Evolutionary conservation across 345 rosid species (phyloP), one percentile per base, ranked within the genome.

Genomic region (Hibiscus syriacus): DNA sequence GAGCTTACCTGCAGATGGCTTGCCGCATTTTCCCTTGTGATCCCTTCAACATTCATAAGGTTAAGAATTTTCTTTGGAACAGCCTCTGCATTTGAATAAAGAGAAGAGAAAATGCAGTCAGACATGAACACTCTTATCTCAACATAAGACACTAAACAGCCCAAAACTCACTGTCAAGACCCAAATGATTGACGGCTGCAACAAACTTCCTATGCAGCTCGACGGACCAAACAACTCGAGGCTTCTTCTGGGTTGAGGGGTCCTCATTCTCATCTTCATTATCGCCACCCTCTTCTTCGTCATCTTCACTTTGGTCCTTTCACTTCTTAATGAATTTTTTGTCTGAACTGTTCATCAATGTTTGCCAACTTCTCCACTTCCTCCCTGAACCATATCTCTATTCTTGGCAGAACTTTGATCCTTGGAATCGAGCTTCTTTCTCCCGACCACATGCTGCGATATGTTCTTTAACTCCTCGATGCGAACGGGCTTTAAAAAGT

Each of bases 1-100:
- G 55, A 41, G 30, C 49, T 54, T 78, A 76, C 99, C 96, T 94
- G 97, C 71, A 94, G 79, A 80, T 94, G 99, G 69, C 99, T 91
- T 25, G 99, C 99, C 23, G 91, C 99, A 74, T 94, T 91, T 82
- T 94, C 97, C 77, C 99, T 89, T 8, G 98, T 86, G 59, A 91
- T 88, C 69, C 90, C 85, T 66, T 89, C 98, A 66, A 89, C 85
- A 67, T 89, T 86, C 99, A 94, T 94, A 70, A 84, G 70, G 75
- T 91, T 97, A 61, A 91, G 98, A 71, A 94, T 91, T 71, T 89
- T 94, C 75, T 91, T 94, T 0, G 99, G 99, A 56, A 94, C 97
- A 76, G 97, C 93, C 83, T 87, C 99, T 94, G 87, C 78, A 76
- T 55, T 62, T 36, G 23, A 70, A 55, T 6, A 3, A 69, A 67